These are phyloP conservation scores for Saccharomycopsis malanga DNA, from an alignment of 805 yeast genomes.

Conservation along the genomic window DNA sequence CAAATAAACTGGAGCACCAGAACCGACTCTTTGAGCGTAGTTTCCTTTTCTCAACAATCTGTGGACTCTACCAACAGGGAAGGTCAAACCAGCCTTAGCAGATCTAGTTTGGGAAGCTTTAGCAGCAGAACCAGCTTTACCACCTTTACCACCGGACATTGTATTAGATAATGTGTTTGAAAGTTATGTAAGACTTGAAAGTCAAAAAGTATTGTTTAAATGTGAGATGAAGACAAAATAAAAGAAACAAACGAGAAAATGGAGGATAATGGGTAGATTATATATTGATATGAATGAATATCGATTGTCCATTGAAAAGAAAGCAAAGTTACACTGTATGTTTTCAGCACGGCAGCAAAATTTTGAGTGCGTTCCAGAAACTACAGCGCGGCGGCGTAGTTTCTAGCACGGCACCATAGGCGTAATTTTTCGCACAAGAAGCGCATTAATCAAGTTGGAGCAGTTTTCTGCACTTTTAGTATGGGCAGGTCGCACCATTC, in stretches of 20 bases:
- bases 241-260: too few relatives aligned
- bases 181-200: too few relatives aligned
- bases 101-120: constrained; percentile 97
- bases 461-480: neutral
- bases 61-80: constrained; percentile 99
- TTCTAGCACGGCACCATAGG: neutral
- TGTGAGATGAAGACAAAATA: too few relatives aligned
- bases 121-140: constrained; percentile 91
- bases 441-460: neutral
- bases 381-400: too few relatives aligned
- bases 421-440: neutral
- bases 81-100: constrained; percentile 95
- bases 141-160: constrained; percentile 72
- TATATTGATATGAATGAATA: too few relatives aligned
- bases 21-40: constrained; percentile 98
- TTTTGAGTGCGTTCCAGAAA: too few relatives aligned
- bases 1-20: constrained; percentile 97
- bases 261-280: too few relatives aligned
- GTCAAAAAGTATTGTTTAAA: neutral
- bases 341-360: too few relatives aligned
- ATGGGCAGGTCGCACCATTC: neutral
- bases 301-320: too few relatives aligned
- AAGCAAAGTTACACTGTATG: too few relatives aligned
- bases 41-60: constrained; percentile 93
- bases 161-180: constrained; percentile 20